phyloP scores from a whole-genome alignment of 441 rosid species.

The Pelargonium fulgidum region DNA sequence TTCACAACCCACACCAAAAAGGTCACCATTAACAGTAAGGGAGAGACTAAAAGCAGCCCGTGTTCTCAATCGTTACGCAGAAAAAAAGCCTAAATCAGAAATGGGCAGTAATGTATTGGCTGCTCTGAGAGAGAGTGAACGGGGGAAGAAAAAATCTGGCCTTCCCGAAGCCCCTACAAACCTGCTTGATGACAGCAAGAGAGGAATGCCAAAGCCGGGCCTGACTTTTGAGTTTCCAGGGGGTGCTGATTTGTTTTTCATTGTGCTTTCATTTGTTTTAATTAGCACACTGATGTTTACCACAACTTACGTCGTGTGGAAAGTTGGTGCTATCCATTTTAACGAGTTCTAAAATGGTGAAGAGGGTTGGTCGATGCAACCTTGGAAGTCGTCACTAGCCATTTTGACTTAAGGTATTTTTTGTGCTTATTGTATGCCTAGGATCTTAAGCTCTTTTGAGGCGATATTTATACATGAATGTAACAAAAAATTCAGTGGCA shows the following conservation, averaged over 20 bases:
- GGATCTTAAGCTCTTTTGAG: not conserved
- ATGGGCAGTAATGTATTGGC: conserved; percentile 68
- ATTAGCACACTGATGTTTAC: conserved; percentile 85
- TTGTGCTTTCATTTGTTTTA: conserved; percentile 61
- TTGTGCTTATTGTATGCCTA: not conserved
- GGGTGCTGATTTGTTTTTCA: conserved; percentile 55
- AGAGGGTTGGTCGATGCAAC: not conserved
- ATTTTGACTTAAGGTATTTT: not conserved
- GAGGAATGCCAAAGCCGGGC: conserved; percentile 78
- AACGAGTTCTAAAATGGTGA: conserved; percentile 44
- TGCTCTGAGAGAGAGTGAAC: conserved; percentile 65
- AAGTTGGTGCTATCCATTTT: conserved; percentile 87
- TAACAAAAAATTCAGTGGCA: not conserved
- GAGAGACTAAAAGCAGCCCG: conserved; percentile 81
- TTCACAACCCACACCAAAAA: conserved; percentile 27
- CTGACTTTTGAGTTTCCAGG: conserved; percentile 73
- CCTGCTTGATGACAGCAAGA: conserved; percentile 74
- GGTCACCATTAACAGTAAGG: conserved; percentile 59
- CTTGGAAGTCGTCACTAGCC: too few relatives aligned
- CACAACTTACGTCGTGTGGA: conserved; percentile 81
- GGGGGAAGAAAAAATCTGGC: conserved; percentile 58
- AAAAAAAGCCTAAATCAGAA: conserved; percentile 50
- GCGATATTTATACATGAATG: not conserved
- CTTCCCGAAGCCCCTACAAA: conserved; percentile 85
- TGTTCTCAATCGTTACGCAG: conserved; percentile 51